A percentile compares a stretch with the other conserved stretches of the same genome.
Evolutionary conservation across 2,329 filamentous ascomycete genomes (phyloP).

Genomic region (Cylindrodendrum hubeiense): DNA sequence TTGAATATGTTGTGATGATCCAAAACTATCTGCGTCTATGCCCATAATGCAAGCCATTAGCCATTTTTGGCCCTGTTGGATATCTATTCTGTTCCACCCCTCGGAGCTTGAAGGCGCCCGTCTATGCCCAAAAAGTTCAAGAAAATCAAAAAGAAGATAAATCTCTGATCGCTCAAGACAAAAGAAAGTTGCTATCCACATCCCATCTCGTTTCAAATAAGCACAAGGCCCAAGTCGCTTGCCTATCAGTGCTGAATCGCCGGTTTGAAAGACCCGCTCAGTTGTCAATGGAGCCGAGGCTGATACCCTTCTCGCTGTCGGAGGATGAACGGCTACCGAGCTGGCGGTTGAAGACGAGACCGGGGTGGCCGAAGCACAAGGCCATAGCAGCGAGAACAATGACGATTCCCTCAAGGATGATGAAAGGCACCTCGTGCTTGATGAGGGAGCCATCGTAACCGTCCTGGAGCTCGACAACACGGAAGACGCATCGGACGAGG

Average conservation of each 20-base stretch:
- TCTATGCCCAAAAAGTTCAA: conserved; percentile 24
- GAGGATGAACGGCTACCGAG: conserved; percentile 27
- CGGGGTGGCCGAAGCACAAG: conserved; percentile 57
- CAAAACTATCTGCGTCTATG: not conserved
- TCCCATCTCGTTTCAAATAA: not conserved
- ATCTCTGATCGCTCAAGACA: conserved; percentile 25
- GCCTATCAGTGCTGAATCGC: not conserved
- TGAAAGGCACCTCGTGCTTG: conserved; percentile 63
- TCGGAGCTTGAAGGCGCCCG: conserved; percentile 28
- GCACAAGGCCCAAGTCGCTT: not conserved
- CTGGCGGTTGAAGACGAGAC: conserved; percentile 51
- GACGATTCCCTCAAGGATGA: conserved; percentile 63
- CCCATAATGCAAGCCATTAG: not conserved
- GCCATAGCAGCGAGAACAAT: conserved; percentile 52
- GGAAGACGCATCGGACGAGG: conserved; percentile 72
- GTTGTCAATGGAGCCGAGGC: conserved; percentile 25
- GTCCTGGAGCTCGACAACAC: conserved; percentile 74
- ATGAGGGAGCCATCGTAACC: conserved; percentile 71
- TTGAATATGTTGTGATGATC: not conserved
- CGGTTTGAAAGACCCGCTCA: conserved; percentile 12
- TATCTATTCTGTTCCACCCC: conserved; percentile 17
- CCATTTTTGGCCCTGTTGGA: conserved; percentile 7
- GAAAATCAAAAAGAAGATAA: conserved; percentile 18
- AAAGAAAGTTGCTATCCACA: conserved; percentile 20
- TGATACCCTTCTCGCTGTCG: conserved; percentile 42